Percentiles rank a stretch among this genome's conserved stretches.
phyloP scores from a whole-genome alignment of 2,329 filamentous ascomycete genomes.

The Fusarium succisae region DNA sequence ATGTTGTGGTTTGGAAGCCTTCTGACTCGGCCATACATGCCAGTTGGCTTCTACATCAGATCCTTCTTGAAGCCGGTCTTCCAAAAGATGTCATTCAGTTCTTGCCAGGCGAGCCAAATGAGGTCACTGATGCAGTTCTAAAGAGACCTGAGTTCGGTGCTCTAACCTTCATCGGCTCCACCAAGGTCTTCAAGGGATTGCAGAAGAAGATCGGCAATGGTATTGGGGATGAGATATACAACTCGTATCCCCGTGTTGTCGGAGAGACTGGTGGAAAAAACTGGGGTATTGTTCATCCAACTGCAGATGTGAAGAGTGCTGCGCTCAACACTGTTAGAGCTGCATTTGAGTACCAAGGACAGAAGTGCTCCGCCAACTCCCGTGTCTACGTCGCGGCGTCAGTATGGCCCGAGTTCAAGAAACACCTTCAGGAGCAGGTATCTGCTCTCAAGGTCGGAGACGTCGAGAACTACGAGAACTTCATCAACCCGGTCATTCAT shows the following conservation, averaged over 20 bases:
- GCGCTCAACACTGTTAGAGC: slow-evolving; percentile 27
- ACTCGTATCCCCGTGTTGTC: slow-evolving; percentile 55
- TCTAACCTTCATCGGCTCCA: slow-evolving; percentile 51
- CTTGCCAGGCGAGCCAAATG: slow-evolving; percentile 50
- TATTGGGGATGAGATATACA: slow-evolving; percentile 44
- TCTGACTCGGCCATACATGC: slow-evolving; percentile 47
- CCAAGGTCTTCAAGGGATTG: slow-evolving; percentile 49
- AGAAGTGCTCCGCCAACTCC: slow-evolving; percentile 32
- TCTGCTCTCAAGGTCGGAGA: slow-evolving; percentile 50
- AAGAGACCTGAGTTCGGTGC: slow-evolving; percentile 50
- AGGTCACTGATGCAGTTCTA: slow-evolving; percentile 47
- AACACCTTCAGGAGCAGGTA: slow-evolving; percentile 47
- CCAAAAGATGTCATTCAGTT: slow-evolving; percentile 52
- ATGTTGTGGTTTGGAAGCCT: slow-evolving; percentile 55
- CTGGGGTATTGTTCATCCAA: slow-evolving; percentile 58
- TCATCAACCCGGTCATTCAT: slow-evolving; percentile 61
- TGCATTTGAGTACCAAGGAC: slow-evolving; percentile 30
- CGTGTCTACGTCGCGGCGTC: slow-evolving; percentile 40
- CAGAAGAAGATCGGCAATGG: slow-evolving; percentile 46
- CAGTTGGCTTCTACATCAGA: slow-evolving; percentile 50
- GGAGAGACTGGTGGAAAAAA: slow-evolving; percentile 65
- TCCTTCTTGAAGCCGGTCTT: slow-evolving; percentile 52
- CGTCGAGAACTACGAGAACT: slow-evolving; percentile 51
- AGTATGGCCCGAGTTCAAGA: slow-evolving; percentile 37
- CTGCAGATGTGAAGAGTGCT: slow-evolving; percentile 26